Percentiles rank a stretch among this genome's conserved stretches.
Evolutionary conservation across 148 eudicot species (phyloP).

Genomic region (Vaccinium macrocarpon): DNA sequence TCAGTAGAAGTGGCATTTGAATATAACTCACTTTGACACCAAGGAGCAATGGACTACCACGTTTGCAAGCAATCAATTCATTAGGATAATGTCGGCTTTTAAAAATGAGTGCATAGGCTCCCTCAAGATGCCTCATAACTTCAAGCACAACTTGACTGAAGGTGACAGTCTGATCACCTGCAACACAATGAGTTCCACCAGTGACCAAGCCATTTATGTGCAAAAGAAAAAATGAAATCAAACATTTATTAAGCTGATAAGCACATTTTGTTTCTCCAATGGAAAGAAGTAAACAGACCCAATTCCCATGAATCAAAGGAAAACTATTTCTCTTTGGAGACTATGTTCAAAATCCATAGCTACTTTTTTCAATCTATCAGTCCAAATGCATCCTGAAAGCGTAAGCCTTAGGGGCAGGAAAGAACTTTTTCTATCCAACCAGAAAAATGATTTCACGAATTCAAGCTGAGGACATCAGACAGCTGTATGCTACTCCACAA

Average conservation of each 20-base stretch:
- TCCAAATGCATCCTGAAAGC: background rate
- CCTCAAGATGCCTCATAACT: constrained; percentile 98
- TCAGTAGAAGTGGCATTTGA: background rate
- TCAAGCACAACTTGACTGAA: constrained; percentile 94
- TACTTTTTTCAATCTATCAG: background rate
- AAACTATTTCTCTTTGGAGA: background rate
- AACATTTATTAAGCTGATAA: background rate
- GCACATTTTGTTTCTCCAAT: constrained; percentile 1
- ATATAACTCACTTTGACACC: constrained; percentile 78
- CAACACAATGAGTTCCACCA: constrained; percentile 26
- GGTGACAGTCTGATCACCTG: constrained; percentile 73
- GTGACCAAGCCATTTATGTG: background rate
- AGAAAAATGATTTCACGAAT: background rate
- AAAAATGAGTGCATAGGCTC: constrained; percentile 97
- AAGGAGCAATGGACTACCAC: constrained; percentile 96
- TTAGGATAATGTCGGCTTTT: constrained; percentile 94
- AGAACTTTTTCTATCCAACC: background rate
- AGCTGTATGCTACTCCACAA: background rate
- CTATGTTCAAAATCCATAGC: background rate
- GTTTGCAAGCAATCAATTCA: constrained; percentile 97
- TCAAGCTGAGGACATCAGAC: background rate
- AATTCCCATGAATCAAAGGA: background rate
- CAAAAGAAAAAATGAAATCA: background rate
- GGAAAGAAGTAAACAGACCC: background rate
- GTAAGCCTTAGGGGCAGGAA: background rate